Conservation (phyloP, 2,329 filamentous ascomycete genomes). For the Emericellopsis atlantica region DNA sequence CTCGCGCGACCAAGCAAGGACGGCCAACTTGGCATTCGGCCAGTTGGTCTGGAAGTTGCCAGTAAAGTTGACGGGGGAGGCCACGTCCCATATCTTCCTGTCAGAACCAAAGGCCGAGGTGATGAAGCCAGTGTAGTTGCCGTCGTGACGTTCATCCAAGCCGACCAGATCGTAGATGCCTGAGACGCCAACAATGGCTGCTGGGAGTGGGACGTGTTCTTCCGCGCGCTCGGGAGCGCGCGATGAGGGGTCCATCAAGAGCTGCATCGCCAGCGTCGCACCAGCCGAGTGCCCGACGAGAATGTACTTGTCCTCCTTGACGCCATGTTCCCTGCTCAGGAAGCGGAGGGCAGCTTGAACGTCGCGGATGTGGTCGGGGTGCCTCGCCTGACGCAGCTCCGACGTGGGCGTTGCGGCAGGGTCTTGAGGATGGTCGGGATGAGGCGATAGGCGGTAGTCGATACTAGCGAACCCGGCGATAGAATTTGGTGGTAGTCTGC, state of each 20-base stretch:
- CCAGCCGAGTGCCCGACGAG: slow-evolving; percentile 52
- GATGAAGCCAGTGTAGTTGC: slow-evolving; percentile 44
- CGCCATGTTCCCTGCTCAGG: slow-evolving; percentile 29
- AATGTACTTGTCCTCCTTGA: slow-evolving; percentile 35
- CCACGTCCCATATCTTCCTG: slow-evolving; percentile 34
- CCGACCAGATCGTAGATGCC: slow-evolving; percentile 55
- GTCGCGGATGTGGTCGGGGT: slow-evolving; percentile 49
- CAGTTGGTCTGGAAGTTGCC: slow-evolving; percentile 28
- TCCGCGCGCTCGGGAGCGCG: slow-evolving; percentile 7
- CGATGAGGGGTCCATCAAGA: slow-evolving; percentile 30
- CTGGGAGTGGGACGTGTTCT: slow-evolving; percentile 23
- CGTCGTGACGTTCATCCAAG: slow-evolving; percentile 31
- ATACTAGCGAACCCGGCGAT: slow-evolving; percentile 52
- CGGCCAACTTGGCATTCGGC: slow-evolving; percentile 15
- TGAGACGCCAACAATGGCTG: slow-evolving; percentile 45
- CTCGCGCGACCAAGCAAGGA: slow-evolving; percentile 31
- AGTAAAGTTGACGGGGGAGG: slow-evolving; percentile 36
- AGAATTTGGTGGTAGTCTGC: slow-evolving; percentile 11
- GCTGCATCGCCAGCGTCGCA: slow-evolving; percentile 50
- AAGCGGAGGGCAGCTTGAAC: slow-evolving; percentile 36
- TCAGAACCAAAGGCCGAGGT: slow-evolving; percentile 46
- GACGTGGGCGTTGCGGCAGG: slow-evolving; percentile 9
- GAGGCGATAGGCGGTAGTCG: slow-evolving; percentile 47
- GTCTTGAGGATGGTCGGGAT: slow-evolving; percentile 29
- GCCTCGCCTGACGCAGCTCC: slow-evolving; percentile 29